Conservation (phyloP, 305 asterid species). For the Euphrasia arctica region DNA sequence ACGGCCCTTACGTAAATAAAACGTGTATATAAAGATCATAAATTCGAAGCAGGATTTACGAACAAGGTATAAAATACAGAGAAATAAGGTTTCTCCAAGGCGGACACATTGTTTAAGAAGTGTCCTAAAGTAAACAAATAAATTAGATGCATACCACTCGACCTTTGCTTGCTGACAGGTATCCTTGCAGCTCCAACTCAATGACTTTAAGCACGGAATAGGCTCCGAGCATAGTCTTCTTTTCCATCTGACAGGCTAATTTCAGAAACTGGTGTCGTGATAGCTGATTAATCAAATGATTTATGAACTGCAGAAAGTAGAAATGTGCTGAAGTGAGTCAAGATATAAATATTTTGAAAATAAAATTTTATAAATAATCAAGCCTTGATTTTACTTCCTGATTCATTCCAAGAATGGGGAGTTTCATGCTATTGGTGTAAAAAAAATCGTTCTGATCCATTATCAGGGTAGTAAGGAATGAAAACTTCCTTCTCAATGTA, state of each 20-base stretch:
- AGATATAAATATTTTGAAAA: conserved; percentile 4
- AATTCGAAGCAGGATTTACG: conserved; percentile 3
- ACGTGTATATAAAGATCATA: conserved; percentile 19
- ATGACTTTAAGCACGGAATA: conserved; percentile 86
- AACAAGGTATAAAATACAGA: conserved; percentile 6
- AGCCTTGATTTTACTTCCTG: too few relatives aligned
- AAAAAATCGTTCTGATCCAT: background rate
- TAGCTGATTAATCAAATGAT: conserved; percentile 82
- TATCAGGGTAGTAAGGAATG: background rate
- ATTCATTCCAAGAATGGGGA: too few relatives aligned
- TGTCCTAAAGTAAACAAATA: conserved; percentile 10
- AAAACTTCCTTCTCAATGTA: conserved; percentile 6
- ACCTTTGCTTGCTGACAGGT: conserved; percentile 77
- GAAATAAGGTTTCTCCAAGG: conserved; percentile 5
- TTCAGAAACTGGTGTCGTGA: conserved; percentile 87
- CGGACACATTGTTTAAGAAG: background rate
- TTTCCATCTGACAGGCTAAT: conserved; percentile 91
- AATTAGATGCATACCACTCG: conserved; percentile 68
- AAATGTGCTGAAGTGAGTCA: conserved; percentile 21
- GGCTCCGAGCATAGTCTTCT: conserved; percentile 96
- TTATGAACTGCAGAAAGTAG: conserved; percentile 69
- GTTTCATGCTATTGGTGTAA: too few relatives aligned
- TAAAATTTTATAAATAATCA: background rate
- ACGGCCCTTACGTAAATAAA: conserved; percentile 53
- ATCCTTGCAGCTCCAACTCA: conserved; percentile 89